A percentile compares a stretch with the other conserved stretches of the same genome.
These are phyloP conservation scores for Spathaspora hagerdaliae DNA, from an alignment of 805 yeast species.

Conservation along the genomic window DNA sequence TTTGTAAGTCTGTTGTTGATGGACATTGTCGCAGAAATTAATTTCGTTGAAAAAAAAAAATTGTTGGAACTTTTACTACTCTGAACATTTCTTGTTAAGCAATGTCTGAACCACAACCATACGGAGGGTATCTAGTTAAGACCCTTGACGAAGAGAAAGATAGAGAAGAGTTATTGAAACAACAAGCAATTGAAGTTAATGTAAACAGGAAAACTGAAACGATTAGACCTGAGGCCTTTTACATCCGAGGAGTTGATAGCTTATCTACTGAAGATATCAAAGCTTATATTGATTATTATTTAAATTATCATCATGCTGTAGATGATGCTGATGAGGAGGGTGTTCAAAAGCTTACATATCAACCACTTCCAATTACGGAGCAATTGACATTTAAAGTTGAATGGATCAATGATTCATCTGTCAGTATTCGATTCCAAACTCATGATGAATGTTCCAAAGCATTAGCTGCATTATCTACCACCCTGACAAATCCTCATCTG, in stretches of 20 bases:
- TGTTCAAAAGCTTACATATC: slow-evolving; percentile 12
- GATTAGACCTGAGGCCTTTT: slow-evolving; percentile 45
- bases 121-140: slow-evolving; percentile 39
- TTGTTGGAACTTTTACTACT: no score
- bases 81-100: no score
- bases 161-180: slow-evolving; percentile 23
- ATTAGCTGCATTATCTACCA: slow-evolving; percentile 29
- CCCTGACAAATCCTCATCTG: neutral
- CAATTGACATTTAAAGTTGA: slow-evolving; percentile 44
- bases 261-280: slow-evolving; percentile 59
- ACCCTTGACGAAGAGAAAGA: slow-evolving; percentile 36
- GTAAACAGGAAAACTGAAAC: slow-evolving; percentile 28
- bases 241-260: slow-evolving; percentile 59
- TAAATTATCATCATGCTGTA: slow-evolving; percentile 25
- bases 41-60: no score
- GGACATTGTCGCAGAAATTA: no score
- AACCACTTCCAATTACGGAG: slow-evolving; percentile 20
- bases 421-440: slow-evolving; percentile 51
- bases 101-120: slow-evolving; percentile 30
- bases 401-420: slow-evolving; percentile 64
- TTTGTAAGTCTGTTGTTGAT: no score
- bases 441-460: slow-evolving; percentile 38
- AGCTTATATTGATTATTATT: slow-evolving; percentile 46
- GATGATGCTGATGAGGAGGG: slow-evolving; percentile 12
- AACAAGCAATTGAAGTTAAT: slow-evolving; percentile 29